Conservation (phyloP, 2,329 filamentous ascomycete genomes). For the Sclerotiophoma versabilis region DNA sequence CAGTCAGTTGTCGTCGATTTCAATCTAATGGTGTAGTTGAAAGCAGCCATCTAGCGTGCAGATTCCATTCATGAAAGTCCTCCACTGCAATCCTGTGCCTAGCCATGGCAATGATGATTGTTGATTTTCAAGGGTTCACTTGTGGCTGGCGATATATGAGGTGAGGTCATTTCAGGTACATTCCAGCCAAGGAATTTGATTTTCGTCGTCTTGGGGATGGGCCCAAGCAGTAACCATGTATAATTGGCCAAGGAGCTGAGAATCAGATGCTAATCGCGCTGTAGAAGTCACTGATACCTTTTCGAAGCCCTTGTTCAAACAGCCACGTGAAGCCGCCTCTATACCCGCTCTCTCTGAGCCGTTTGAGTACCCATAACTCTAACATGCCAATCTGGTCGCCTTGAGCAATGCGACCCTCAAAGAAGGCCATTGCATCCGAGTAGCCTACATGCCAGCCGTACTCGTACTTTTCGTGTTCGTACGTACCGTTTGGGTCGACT, state of each 20-base stretch:
- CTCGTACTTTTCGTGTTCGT: slow-evolving; percentile 62
- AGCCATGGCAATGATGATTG: neutral
- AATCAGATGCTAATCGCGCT: slow-evolving; percentile 26
- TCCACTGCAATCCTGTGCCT: slow-evolving; percentile 4
- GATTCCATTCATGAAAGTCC: neutral
- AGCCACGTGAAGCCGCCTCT: slow-evolving; percentile 59
- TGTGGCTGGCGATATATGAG: neutral
- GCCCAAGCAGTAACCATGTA: neutral
- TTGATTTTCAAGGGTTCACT: slow-evolving; percentile 14
- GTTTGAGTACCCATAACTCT: slow-evolving; percentile 65
- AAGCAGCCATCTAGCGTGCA: neutral
- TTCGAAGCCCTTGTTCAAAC: slow-evolving; percentile 58
- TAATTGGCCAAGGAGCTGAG: neutral
- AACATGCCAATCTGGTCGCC: slow-evolving; percentile 63
- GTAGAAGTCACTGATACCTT: slow-evolving; percentile 54
- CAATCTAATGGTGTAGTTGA: neutral
- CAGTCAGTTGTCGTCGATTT: neutral
- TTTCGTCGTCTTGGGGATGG: slow-evolving; percentile 8
- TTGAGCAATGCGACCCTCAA: slow-evolving; percentile 49
- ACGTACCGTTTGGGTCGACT: slow-evolving; percentile 53
- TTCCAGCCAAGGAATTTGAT: slow-evolving; percentile 16
- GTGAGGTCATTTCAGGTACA: slow-evolving; percentile 4
- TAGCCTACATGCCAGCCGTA: slow-evolving; percentile 65
- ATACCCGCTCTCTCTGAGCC: slow-evolving; percentile 60
- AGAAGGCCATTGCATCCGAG: slow-evolving; percentile 62